Percentiles rank a stretch among this genome's conserved stretches.
phyloP scores from a whole-genome alignment of 495 filamentous ascomycete genomes.

The Penicillium egyptiacum region DNA sequence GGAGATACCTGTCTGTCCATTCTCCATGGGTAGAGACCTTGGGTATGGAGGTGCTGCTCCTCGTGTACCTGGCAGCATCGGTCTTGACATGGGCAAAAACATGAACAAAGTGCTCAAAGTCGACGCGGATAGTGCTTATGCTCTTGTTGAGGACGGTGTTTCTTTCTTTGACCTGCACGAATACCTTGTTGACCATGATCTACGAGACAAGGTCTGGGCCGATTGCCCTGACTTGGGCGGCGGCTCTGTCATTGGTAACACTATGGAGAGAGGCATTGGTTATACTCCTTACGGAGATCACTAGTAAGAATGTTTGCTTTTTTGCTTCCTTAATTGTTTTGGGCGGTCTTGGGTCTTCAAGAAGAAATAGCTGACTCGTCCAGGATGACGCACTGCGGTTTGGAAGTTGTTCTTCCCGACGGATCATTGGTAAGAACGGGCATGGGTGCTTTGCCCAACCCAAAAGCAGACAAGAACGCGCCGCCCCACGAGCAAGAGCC shows the following conservation, averaged over 20 bases:
- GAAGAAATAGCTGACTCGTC: too few relatives aligned
- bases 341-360: too few relatives aligned
- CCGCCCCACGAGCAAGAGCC: neutral
- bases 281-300: conserved; percentile 50
- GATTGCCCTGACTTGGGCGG: conserved; percentile 56
- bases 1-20: conserved; percentile 53
- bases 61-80: conserved; percentile 52
- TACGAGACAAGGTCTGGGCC: conserved; percentile 30
- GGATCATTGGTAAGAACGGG: conserved; percentile 57
- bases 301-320: too few relatives aligned
- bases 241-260: conserved; percentile 57
- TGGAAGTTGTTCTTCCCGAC: conserved; percentile 58
- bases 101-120: conserved; percentile 59
- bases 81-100: conserved; percentile 52
- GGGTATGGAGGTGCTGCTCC: conserved; percentile 56
- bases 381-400: conserved; percentile 50
- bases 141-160: conserved; percentile 59
- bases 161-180: conserved; percentile 56
- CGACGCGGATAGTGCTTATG: conserved; percentile 51
- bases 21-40: conserved; percentile 52
- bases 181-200: conserved; percentile 43
- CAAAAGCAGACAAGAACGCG: neutral
- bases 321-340: too few relatives aligned
- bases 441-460: conserved; percentile 49
- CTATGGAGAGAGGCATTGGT: conserved; percentile 56